Conservation (phyloP, 495 filamentous ascomycete genomes). For the Opeltia flavorubescens region DNA sequence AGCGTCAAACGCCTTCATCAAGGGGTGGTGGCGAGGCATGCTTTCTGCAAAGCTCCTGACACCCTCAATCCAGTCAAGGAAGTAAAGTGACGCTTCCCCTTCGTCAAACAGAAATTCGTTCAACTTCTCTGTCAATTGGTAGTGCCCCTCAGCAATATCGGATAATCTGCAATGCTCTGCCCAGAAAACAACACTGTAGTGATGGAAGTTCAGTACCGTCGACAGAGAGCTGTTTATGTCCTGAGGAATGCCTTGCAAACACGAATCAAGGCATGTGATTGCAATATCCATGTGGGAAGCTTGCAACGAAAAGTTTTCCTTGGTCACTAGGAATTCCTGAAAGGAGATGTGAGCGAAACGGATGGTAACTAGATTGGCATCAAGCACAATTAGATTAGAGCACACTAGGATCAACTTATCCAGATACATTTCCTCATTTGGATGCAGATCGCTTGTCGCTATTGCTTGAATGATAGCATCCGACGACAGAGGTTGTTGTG, state of each 20-base stretch:
- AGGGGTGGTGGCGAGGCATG: neutral
- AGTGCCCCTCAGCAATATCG: neutral
- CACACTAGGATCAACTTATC: no score
- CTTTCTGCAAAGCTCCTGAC: neutral
- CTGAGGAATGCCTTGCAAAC: neutral
- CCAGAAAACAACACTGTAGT: conserved; percentile 3
- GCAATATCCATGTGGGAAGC: neutral
- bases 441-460: neutral
- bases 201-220: neutral
- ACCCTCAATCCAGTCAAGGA: neutral
- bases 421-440: neutral
- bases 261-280: neutral
- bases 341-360: neutral
- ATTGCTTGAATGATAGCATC: neutral
- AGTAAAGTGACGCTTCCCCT: neutral
- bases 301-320: neutral
- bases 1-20: neutral
- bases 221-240: neutral
- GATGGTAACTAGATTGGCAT: neutral
- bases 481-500: neutral
- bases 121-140: neutral
- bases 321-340: conserved; percentile 1
- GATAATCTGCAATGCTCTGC: neutral
- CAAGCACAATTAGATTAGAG: neutral
- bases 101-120: conserved; percentile 2